Evolutionary conservation across 2,329 filamentous ascomycete genomes (phyloP).

Genomic region (Penicillium sp.): DNA sequence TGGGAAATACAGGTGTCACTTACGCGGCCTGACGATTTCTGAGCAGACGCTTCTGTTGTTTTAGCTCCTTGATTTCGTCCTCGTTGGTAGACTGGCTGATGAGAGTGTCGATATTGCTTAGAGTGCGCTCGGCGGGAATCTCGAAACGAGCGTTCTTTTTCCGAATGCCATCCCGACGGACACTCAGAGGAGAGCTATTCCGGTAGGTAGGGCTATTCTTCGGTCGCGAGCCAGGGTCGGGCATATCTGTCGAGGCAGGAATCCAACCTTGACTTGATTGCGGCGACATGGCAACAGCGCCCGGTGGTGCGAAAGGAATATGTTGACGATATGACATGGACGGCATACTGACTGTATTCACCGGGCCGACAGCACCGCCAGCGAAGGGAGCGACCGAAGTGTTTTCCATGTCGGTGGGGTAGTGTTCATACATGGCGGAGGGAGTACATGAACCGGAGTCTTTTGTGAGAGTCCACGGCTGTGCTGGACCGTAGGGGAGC

Average conservation of each 20-base stretch:
- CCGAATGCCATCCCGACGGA: slow-evolving; percentile 83
- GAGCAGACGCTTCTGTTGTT: slow-evolving; percentile 94
- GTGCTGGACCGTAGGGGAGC: slow-evolving; percentile 53
- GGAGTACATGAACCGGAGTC: slow-evolving; percentile 75
- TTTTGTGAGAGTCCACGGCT: slow-evolving; percentile 67
- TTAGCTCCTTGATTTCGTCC: slow-evolving; percentile 94
- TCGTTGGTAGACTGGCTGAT: slow-evolving; percentile 83
- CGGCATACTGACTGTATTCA: slow-evolving; percentile 43
- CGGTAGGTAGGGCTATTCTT: slow-evolving; percentile 70
- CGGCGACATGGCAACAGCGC: slow-evolving; percentile 63
- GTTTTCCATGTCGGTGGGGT: slow-evolving; percentile 57
- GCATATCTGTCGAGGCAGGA: slow-evolving; percentile 51
- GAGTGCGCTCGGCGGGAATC: slow-evolving; percentile 89
- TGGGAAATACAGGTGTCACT: slow-evolving; percentile 47
- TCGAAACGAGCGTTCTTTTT: slow-evolving; percentile 99
- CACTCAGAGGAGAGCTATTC: slow-evolving; percentile 73
- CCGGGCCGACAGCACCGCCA: slow-evolving; percentile 47
- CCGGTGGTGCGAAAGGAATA: slow-evolving; percentile 55
- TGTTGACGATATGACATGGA: slow-evolving; percentile 52
- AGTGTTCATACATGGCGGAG: slow-evolving; percentile 71
- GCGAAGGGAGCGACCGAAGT: slow-evolving; percentile 49
- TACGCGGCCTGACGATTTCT: slow-evolving; percentile 97
- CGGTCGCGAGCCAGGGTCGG: slow-evolving; percentile 58
- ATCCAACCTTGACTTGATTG: slow-evolving; percentile 65
- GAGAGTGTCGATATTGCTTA: slow-evolving; percentile 92